Base-by-base conservation (phyloP, 768 basidiomycete genomes). In the Mycena amicta region DNA sequence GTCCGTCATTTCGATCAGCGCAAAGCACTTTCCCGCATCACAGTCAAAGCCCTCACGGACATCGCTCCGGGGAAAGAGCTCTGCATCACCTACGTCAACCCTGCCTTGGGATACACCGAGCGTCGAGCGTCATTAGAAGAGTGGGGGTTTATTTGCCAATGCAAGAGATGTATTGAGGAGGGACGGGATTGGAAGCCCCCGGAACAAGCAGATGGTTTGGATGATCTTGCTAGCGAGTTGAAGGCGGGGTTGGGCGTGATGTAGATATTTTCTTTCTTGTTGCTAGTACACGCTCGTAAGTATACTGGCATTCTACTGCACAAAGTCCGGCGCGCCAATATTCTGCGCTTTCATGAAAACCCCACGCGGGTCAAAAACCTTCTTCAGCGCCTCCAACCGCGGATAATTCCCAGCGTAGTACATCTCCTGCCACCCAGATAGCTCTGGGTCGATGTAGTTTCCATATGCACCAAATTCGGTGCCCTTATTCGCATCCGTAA, bases 141-240 rank as follows among this genome's bases (percentile, higher is more conserved):
- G 30, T 93, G 91, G 91, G 90, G 89, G 2, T 92, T 92, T 63
- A 90, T 75, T 51, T 95, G 94, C 66, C 63, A 59, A 12, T 95
- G 94, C 68, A 74, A 73, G 57, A 77, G 88, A 26, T 96, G 94
- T 70, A 63, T 80, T 12, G 73, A 77, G 49, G 93, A 95, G 70
- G 79, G 75, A 62, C 75, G 72, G 60, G 70, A 70, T 60, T 69
- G 71, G 64, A 69, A 70, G 57, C 69, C 65, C 52, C 68, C 65
- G 52, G 76, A 70, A 59, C 71, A 68, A 37, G 16, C 15, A 5
- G 54, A 39, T 22, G 61, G 41, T 5, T 45, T 57, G 52, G 61
- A 40, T 8, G 62, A 63, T 56, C 33, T 60, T n/a, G 57, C 50
- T 66, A 67, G 27, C 55, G 66, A 46, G 66, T 54, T 61, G 59